Evolutionary conservation across 2,329 filamentous ascomycete species (phyloP), one percentile per base, ranked within the genome.

Genomic region (Pyrenochaeta sp.): DNA sequence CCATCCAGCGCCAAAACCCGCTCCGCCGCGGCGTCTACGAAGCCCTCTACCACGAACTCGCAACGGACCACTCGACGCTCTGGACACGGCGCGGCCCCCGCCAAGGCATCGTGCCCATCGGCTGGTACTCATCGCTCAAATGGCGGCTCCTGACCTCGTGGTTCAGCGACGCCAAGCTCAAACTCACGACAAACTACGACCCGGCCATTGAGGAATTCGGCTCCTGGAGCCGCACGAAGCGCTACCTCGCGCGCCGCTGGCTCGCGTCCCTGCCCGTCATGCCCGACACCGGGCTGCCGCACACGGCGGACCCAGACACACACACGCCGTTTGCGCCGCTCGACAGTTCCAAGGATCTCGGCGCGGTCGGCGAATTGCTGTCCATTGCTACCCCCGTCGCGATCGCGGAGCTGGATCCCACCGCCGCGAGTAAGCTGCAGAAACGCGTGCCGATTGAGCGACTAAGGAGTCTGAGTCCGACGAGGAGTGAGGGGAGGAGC

Each of bases 1-100:
- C 74, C 8, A 62, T 65, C 6, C 66, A 69, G 26, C 68, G 72
- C 29, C 74, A 77, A 45, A 72, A 75, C 6, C 74, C 75, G 0
- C 72, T 77, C 31, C 72, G 75, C 27, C 68, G 78, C 10, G 77
- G 77, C 22, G 69, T 79, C 15, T 81, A 81, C 55, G 78, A 81
- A 53, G 61, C 70, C 4, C 71, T 81, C 10, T 81, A 77, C 58
- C 65, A 72, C 30, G 72, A 79, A 9, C 69, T 81, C 17, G 71
- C 77, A 4, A 68, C 66, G n/a, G 48, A 63, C 3, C 72, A 79
- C 40, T 75, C 79, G 1, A 45, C 62, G 1, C 67, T 81, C 2
- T 82, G 79, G 79, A 75, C 75, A 1, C 67, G 75, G 0, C 58
- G 63, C 9, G 79, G 79, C 0, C 78, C 79, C 1, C 63, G 71